Conservation (phyloP, 1,284 basidiomycete species). For the Ceratobasidium sp. region DNA sequence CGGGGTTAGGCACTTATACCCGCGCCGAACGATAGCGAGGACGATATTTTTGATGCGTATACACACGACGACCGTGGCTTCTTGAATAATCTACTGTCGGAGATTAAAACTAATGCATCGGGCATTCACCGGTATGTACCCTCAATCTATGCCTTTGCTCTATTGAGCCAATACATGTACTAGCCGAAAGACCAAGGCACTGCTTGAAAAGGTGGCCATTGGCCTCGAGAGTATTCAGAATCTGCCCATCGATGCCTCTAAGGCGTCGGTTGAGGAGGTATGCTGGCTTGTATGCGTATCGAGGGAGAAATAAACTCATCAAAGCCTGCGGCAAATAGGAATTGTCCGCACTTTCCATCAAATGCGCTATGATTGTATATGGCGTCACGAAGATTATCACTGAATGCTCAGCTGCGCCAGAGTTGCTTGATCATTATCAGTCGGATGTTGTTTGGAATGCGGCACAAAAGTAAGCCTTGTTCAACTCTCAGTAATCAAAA, state of each 20-base stretch:
- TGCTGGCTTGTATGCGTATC: neutral
- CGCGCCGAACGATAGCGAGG: neutral
- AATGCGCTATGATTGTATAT: constrained; percentile 16
- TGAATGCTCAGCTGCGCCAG: neutral
- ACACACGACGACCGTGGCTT: constrained; percentile 8
- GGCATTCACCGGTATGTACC: neutral
- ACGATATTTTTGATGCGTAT: neutral
- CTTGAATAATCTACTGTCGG: neutral
- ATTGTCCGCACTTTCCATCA: neutral
- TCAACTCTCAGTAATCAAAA: neutral
- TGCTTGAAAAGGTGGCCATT: too few species aligned
- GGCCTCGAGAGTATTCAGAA: too few species aligned
- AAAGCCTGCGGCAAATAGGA: neutral
- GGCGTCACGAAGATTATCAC: neutral
- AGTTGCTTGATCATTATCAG: neutral
- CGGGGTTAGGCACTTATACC: neutral
- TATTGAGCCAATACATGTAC: too few species aligned
- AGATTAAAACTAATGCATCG: neutral
- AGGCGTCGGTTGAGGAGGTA: neutral
- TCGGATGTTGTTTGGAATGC: neutral
- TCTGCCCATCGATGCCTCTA: neutral
- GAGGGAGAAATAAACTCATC: neutral
- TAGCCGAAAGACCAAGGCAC: too few species aligned
- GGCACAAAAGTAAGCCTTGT: neutral
- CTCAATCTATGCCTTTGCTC: neutral